A percentile compares a stretch with the other conserved stretches of the same genome.
phyloP scores from a whole-genome alignment of 176 grass and related monocot species.

The Oryza longistaminata region DNA sequence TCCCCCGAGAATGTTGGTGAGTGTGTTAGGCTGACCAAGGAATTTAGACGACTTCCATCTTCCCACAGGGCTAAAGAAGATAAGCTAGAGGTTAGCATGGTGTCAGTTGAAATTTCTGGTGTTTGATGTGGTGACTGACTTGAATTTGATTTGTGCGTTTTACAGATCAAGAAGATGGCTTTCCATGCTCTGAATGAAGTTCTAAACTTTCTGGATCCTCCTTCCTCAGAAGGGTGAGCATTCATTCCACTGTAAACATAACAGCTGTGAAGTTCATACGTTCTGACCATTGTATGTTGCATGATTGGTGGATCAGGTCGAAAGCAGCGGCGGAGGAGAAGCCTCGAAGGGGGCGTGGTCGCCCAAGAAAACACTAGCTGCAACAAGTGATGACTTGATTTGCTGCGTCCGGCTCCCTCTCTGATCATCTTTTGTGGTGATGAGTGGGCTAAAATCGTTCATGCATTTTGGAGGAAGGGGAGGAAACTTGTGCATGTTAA shows the following conservation, averaged over 20 bases:
- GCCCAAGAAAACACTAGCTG: background rate
- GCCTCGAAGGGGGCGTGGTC: background rate
- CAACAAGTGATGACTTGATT: background rate
- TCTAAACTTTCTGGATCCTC: slow-evolving; percentile 45
- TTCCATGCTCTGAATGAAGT: slow-evolving; percentile 55
- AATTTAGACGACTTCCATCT: slow-evolving; percentile 72
- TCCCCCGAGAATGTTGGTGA: slow-evolving; percentile 75
- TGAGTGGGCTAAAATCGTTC: background rate
- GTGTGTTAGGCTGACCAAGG: slow-evolving; percentile 61
- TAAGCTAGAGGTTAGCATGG: slow-evolving; percentile 59
- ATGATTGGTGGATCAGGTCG: background rate
- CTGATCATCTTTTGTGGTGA: background rate
- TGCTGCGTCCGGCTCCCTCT: too few species aligned
- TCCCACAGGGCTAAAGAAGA: slow-evolving; percentile 79
- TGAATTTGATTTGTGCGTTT: background rate
- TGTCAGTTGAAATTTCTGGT: background rate
- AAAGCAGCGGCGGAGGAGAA: slow-evolving; percentile 4
- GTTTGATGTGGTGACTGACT: background rate
- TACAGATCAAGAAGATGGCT: slow-evolving; percentile 82
- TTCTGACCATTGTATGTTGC: background rate
- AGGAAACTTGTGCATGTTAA: background rate
- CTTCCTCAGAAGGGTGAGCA: slow-evolving; percentile 32
- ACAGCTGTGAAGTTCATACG: background rate
- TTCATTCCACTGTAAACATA: background rate
- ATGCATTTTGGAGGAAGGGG: background rate